These are phyloP conservation scores for Conticribra weissflogii DNA, from an alignment of 108 stramenopile genomes.

Conservation along the genomic window DNA sequence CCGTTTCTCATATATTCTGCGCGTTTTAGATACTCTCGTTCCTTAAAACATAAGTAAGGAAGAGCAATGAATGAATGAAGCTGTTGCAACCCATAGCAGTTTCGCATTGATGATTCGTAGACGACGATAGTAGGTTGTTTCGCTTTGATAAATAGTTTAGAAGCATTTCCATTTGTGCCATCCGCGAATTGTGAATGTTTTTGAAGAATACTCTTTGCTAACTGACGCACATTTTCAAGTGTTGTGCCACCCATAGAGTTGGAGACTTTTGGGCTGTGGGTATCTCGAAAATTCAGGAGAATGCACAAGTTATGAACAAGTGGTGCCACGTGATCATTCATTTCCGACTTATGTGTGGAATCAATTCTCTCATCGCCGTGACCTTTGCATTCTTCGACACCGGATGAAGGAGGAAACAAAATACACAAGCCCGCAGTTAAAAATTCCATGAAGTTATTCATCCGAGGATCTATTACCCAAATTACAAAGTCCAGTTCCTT, in stretches of 20 bases:
- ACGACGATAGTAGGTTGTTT: constrained; percentile 33
- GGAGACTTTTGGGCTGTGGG: too few species aligned
- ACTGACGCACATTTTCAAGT: too few species aligned
- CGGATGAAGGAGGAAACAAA: constrained; percentile 24
- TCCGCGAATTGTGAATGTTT: too few species aligned
- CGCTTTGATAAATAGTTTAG: too few species aligned
- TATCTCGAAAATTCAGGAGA: constrained; percentile 54
- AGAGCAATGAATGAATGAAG: constrained; percentile 48
- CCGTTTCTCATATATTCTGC: constrained; percentile 19
- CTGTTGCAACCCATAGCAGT: constrained; percentile 39
- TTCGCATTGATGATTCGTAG: constrained; percentile 47
- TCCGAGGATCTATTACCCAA: constrained; percentile 41
- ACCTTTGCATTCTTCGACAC: not conserved
- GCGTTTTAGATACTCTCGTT: constrained; percentile 25
- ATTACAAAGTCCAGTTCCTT: constrained; percentile 40
- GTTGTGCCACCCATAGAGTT: too few species aligned
- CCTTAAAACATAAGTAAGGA: constrained; percentile 38
- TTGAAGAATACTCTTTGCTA: too few species aligned
- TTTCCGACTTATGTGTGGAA: not conserved
- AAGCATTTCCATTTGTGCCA: too few species aligned
- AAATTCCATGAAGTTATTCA: constrained; percentile 32
- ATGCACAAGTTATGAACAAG: constrained; percentile 41
- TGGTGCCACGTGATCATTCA: not conserved
- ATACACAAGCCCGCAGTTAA: constrained; percentile 24
- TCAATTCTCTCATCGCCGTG: constrained; percentile 14